Evolutionary conservation across 441 rosid species (phyloP), one percentile per base, ranked within the genome.

Genomic region (Codiaeum variegatum): DNA sequence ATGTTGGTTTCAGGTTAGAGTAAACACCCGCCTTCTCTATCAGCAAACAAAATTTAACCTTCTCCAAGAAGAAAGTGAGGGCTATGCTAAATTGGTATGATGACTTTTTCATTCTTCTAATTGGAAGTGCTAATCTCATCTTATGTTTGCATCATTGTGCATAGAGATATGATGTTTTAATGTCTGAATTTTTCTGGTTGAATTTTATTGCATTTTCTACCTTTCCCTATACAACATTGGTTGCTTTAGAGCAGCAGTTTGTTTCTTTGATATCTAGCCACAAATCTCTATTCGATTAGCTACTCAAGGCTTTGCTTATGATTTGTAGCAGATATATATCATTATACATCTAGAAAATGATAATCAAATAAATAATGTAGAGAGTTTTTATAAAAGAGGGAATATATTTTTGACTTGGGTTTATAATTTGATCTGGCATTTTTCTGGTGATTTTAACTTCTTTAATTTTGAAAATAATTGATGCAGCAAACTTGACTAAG

Each of bases 31-130:
- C 42, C 94, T 96, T 80, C 97, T 94, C 64, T 96, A 96, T 83
- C 99, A 96, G 82, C 99, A 96, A 83, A 92, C 99, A 59, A 96
- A 96, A 79, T 96, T 96, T 82, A 96, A 96, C 82, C 91, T 96
- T 82, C 91, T 94, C 68, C 93, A 98, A 36, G 99, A 96, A 84
- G 99, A 96, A 85, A 96, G 98, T 47, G 99, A 96, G 84, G 99
- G 99, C 83, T 96, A 96, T 82, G 98, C 99, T 66, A 96, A 96
- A 84, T 85, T 96, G 99, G 98, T 96, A 85, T 21, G 85, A 61
- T 65, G 52, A 16, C 49, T 65, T 62, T 73, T 65, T 70, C 31
- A 21, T 75, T 62, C 29, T 34, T 69, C 34, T 16, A 49, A 62
- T 5, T 36, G 31, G 38, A 24, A 26, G n/a, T 64, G 44, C 55